Evolutionary conservation across 2,329 filamentous ascomycete genomes (phyloP), one percentile per base, ranked within the genome.

Genomic region (Pseudohalonectria lignicola): DNA sequence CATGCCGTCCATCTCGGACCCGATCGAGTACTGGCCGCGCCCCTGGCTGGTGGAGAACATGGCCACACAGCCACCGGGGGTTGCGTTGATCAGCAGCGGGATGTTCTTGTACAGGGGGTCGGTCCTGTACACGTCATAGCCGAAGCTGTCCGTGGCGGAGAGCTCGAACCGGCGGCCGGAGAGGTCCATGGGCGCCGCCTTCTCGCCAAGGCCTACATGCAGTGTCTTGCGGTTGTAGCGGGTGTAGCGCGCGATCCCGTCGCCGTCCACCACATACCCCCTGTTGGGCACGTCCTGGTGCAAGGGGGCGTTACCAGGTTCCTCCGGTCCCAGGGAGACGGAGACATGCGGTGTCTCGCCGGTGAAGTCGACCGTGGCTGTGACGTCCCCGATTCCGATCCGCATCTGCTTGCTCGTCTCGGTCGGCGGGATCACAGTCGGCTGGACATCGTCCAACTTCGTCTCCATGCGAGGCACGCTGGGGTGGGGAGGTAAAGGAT

Each of bases 101-200:
- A 85, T 82, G 48, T 85, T 77, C 57, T 86, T 86, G 61, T 86
- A 86, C 39, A 85, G 62, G 1, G 81, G 81, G 52, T 86, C 80
- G 3, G 79, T 81, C 9, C 70, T 69, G 51, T 83, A 76, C 4
- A 76, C 71, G 47, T 86, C 79, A 49, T 86, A 85, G 3, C 81
- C 79, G 47, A 86, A 86, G 28, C 73, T 79, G 53, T 86, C 81
- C 0, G 77, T 84, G 2, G 77, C 79, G 0, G 78, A 76, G 12
- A 86, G 62, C 19, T 70, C 67, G 52, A 85, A 86, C 19, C 72
- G 65, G 1, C 81, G 68, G 23, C 76, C 78, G 0, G 70, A 76
- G 1, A 86, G 64, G 48, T 86, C 74, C 77, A 86, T 83, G 0
- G 81, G 81, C 0, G 79, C 80, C 5, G 76, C 66, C 52, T 85